Percentiles rank a stretch among this genome's conserved stretches.
Conservation (phyloP, 495 filamentous ascomycete genomes). For the Amphirosellinia nigrospora region DNA sequence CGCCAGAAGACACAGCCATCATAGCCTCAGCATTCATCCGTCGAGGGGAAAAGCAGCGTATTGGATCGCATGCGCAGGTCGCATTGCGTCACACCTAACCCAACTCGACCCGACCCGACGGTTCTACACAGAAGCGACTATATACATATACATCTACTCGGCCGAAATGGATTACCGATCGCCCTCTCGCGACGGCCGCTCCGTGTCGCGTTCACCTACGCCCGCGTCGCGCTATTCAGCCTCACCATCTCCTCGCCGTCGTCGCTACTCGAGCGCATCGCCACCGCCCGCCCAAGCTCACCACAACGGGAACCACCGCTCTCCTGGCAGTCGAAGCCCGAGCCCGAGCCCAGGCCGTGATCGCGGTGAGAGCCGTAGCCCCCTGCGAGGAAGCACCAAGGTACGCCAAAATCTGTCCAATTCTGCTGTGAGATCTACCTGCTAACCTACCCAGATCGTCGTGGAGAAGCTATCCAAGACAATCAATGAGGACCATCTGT, state of each 20-base stretch:
- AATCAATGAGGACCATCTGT: slow-evolving; percentile 83
- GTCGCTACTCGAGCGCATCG: slow-evolving; percentile 37
- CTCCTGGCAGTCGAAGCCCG: slow-evolving; percentile 31
- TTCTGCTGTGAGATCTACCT: background rate
- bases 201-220: slow-evolving; percentile 38
- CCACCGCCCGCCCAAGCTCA: slow-evolving; percentile 25
- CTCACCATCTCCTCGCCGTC: slow-evolving; percentile 41
- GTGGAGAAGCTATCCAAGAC: slow-evolving; percentile 97
- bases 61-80: background rate
- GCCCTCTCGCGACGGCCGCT: slow-evolving; percentile 36
- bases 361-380: slow-evolving; percentile 42
- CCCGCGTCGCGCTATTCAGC: slow-evolving; percentile 42
- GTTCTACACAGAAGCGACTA: background rate
- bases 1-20: background rate
- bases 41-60: background rate
- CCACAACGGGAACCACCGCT: slow-evolving; percentile 42
- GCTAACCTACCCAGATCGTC: slow-evolving; percentile 70
- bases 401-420: slow-evolving; percentile 36
- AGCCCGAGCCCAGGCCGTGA: slow-evolving; percentile 37
- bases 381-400: slow-evolving; percentile 44
- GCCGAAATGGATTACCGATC: slow-evolving; percentile 40
- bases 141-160: background rate
- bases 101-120: too few species aligned
- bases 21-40: background rate
- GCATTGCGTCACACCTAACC: slow-evolving; percentile 12